Evolutionary conservation across 768 basidiomycete species (phyloP).

Genomic region (Mycena pura): DNA sequence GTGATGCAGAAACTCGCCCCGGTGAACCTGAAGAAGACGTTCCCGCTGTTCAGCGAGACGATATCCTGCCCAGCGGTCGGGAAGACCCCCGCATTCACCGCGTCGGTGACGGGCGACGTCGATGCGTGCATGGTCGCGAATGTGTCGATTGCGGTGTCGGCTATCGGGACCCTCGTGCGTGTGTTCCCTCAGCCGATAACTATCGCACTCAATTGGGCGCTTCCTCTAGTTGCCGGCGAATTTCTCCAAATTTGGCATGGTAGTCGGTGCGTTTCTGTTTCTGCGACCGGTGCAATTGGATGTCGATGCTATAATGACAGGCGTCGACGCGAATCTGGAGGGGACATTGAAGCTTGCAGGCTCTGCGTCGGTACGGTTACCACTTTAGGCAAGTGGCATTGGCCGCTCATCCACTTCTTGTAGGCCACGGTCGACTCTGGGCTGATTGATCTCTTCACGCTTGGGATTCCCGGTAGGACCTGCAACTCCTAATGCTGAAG

Average conservation of each 20-base stretch:
- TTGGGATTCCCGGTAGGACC: constrained; percentile 38
- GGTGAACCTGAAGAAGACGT: constrained; percentile 31
- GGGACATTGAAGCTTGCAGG: constrained; percentile 37
- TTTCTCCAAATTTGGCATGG: constrained; percentile 36
- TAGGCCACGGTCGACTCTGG: constrained; percentile 39
- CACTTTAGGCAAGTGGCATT: not conserved
- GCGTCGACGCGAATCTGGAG: constrained; percentile 35
- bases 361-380: constrained; percentile 23
- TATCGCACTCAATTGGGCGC: too few relatives aligned
- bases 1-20: constrained; percentile 21
- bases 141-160: constrained; percentile 21
- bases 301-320: too few relatives aligned
- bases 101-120: constrained; percentile 24
- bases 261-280: constrained; percentile 20
- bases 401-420: not conserved
- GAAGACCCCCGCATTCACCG: constrained; percentile 25
- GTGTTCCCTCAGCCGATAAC: not conserved
- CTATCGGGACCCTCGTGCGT: constrained; percentile 35
- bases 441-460: constrained; percentile 33
- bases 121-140: constrained; percentile 35
- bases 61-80: constrained; percentile 27
- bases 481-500: not conserved
- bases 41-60: constrained; percentile 30
- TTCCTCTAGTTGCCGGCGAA: constrained; percentile 42
- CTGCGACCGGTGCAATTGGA: not conserved